Base-by-base conservation (phyloP, 352 stramenopile species). In the Blastocystis sp. region DNA sequence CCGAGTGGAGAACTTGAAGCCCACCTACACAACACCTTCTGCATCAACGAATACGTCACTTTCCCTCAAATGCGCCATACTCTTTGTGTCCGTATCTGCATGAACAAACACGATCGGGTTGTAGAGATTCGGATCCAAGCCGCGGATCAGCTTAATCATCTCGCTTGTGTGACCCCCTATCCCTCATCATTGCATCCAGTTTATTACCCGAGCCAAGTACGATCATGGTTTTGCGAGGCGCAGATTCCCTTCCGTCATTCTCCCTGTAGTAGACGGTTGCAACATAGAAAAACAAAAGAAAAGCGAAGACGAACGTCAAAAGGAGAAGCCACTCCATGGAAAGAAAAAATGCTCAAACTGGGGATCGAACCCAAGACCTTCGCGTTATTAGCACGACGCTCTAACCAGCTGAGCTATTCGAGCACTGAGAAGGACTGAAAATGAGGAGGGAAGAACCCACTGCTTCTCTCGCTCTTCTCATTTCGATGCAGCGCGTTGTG, bases 71-170 rank as follows among this genome's bases (percentile, higher is more conserved):
- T 65, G 28, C 11, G 62, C 10, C 4, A 43, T 24, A 54, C 78
- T 88, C 60, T 88, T 76, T 2, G 24, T 78, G n/a, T 88, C 78
- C 10, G n/a, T 88, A 59, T 93, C 91, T 0, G 95, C 95, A n/a
- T 97, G 90, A 0, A 97, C 92, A 89, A 97, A 97, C 1, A 93
- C 91, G 42, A 97, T 91, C 0, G 94, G 93, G 43, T 91, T 91
- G 89, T 97, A 98, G 6, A 92, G 62, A 0, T 93, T 89, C 19
- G 91, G 89, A 90, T 95, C 91, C 6, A 97, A 81, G n/a, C 91
- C 89, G 90, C 94, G 94, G 76, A 97, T 93, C 80, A 98, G 92
- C 89, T 95, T 94, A 34, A 98, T 91, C 93, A 98, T 95, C 92
- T 98, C 95, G 34, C 94, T 97, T 42, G 95, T 98, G 90, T 98